Evolutionary conservation across 176 grass and related monocot genomes (phyloP).

Genomic region (Avena eriantha): DNA sequence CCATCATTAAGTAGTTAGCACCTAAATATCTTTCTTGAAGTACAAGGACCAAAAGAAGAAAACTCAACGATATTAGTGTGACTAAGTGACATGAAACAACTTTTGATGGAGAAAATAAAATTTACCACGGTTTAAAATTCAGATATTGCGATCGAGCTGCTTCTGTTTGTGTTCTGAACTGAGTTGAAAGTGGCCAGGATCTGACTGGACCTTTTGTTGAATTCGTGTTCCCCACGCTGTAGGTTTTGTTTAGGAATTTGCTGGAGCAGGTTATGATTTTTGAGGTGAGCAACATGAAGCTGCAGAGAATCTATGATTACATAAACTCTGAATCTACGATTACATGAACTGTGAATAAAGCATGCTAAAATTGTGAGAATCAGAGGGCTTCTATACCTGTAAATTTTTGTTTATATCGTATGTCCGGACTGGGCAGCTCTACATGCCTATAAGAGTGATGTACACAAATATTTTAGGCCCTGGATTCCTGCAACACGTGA

Average conservation of each 20-base stretch:
- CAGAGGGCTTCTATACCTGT: too few relatives aligned
- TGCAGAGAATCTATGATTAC: too few relatives aligned
- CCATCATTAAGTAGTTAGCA: not conserved
- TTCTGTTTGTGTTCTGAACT: conserved; percentile 21
- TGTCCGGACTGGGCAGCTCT: too few relatives aligned
- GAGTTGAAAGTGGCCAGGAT: not conserved
- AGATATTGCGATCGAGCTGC: not conserved
- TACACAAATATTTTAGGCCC: too few relatives aligned
- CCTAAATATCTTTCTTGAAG: conserved; percentile 9
- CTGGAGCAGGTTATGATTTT: conserved; percentile 74
- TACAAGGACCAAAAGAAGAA: conserved; percentile 2
- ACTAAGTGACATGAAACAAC: not conserved
- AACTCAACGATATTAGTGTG: too few relatives aligned
- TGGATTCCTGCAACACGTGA: too few relatives aligned
- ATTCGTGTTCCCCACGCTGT: conserved; percentile 29
- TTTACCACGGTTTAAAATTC: not conserved
- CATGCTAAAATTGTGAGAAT: too few relatives aligned
- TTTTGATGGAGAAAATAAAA: conserved; percentile 33
- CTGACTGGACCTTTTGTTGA: conserved; percentile 28
- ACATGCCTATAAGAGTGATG: too few relatives aligned
- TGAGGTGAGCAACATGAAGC: conserved; percentile 70
- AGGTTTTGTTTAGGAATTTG: conserved; percentile 91
- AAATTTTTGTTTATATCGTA: too few relatives aligned
- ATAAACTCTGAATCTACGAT: too few relatives aligned
- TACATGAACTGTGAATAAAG: too few relatives aligned